Evolutionary conservation across 306 rosid genomes (phyloP).

Genomic region (Malus asiatica): DNA sequence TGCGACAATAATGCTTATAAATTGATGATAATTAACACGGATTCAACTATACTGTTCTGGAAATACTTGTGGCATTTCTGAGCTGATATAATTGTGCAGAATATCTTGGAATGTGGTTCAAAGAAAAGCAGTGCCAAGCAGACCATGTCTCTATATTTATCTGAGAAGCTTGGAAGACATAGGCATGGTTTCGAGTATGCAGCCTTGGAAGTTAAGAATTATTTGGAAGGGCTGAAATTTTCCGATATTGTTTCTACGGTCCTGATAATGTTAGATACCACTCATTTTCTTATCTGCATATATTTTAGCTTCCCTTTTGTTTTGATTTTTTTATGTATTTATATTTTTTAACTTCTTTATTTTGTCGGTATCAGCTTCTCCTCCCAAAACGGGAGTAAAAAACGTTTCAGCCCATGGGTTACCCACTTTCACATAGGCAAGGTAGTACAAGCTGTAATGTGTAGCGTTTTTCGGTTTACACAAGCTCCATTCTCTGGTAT

Average conservation of each 20-base stretch:
- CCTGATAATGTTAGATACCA: slow-evolving; percentile 50
- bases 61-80: background rate
- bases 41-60: background rate
- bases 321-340: background rate
- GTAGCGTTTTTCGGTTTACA: background rate
- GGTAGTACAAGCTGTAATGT: slow-evolving; percentile 22
- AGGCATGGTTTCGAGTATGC: slow-evolving; percentile 77
- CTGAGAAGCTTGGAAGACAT: slow-evolving; percentile 54
- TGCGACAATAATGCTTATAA: background rate
- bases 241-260: slow-evolving; percentile 59
- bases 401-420: slow-evolving; percentile 69
- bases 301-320: background rate
- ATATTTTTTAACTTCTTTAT: slow-evolving; percentile 10
- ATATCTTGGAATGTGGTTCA: slow-evolving; percentile 79
- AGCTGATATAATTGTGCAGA: slow-evolving; percentile 26
- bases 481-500: background rate
- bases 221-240: slow-evolving; percentile 66
- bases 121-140: slow-evolving; percentile 45
- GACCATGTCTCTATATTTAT: slow-evolving; percentile 61
- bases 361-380: slow-evolving; percentile 35
- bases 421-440: slow-evolving; percentile 75
- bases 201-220: slow-evolving; percentile 63
- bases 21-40: background rate
- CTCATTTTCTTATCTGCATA: background rate
- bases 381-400: slow-evolving; percentile 33